A percentile compares a stretch with the other conserved stretches of the same genome.
phyloP scores from a whole-genome alignment of 1,284 basidiomycete genomes.

The Puccinia hordei region DNA sequence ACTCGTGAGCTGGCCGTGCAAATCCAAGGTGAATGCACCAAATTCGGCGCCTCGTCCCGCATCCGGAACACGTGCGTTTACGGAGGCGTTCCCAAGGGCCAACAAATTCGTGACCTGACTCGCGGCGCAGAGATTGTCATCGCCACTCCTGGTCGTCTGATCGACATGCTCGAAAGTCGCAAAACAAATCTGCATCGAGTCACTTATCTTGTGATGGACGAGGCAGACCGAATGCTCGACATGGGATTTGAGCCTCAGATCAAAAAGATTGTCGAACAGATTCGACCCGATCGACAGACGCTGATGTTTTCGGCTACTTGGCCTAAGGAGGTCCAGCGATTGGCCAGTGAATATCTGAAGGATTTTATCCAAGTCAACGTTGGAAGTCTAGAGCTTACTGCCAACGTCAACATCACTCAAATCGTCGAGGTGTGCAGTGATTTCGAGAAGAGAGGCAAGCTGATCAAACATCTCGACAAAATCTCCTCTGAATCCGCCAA shows the following conservation, averaged over 20 bases:
- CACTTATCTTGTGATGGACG: conserved; percentile 98
- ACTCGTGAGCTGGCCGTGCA: conserved; percentile 98
- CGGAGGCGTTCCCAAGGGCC: conserved; percentile 96
- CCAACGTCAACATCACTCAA: conserved; percentile 97
- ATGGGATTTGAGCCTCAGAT: conserved; percentile 97
- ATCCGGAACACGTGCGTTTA: conserved; percentile 98
- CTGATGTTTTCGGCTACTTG: conserved; percentile 91
- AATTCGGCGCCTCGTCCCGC: conserved; percentile 94
- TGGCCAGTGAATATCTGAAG: conserved; percentile 91
- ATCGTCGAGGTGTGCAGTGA: conserved; percentile 95
- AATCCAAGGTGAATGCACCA: conserved; percentile 97
- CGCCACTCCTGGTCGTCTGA: conserved; percentile 83
- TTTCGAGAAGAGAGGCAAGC: conserved; percentile 93
- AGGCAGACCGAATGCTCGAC: conserved; percentile 69
- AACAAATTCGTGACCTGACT: conserved; percentile 94
- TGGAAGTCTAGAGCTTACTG: conserved; percentile 95
- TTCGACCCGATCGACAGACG: conserved; percentile 59
- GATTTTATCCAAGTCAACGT: conserved; percentile 99
- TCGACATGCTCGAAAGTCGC: conserved; percentile 91
- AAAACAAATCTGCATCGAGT: conserved; percentile 95
- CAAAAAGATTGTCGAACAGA: conserved; percentile 91
- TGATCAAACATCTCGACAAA: conserved; percentile 95
- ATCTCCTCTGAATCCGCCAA: conserved; percentile 97
- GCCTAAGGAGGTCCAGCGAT: conserved; percentile 98
- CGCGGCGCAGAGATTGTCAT: conserved; percentile 96